Base-by-base conservation (phyloP, 139 green algal species). In the Diplosphaera chodatii region DNA sequence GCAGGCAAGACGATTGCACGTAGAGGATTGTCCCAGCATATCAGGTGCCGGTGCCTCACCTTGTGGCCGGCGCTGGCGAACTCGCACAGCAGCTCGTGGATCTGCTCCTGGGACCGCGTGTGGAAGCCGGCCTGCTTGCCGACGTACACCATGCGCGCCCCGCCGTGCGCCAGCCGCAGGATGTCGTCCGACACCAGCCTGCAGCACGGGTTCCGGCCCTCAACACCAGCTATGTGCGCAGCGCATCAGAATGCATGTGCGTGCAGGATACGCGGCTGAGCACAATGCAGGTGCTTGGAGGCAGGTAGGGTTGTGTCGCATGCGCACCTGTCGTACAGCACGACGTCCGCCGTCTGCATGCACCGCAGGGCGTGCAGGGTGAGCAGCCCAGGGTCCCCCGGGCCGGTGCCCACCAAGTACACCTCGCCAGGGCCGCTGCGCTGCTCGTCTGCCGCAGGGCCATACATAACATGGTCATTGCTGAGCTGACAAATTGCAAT, bases 91-190 rank as follows among this genome's bases (percentile, higher is more conserved):
- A 98, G 80, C 72, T 67, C 69, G 68, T 98, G 92, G 40, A 98
- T 98, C 77, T 99, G 92, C 10, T 90, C 86, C 72, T 94, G 95
- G 27, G 86, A 92, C 62, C 93, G 86, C 0, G 91, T 98, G 85
- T 99, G 96, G 73, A 93, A 97, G 73, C 93, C 89, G 6, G 71
- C 66, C 66, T 94, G 77, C 87, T 99, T 99, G 66, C 96, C 96
- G 40, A 99, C 96, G 67, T 98, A 99, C 59, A 99, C 83, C 90
- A 98, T 95, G 25, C 85, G 77, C 10, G 93, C 91, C 18, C 68
- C 74, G 1, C 76, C 75, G 63, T 86, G 73, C 10, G 96, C 81
- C 34, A 98, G 67, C 29, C 78, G 63, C 64, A 99, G 77, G 41
- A 99, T 97, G 66, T 97, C 93, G 28, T 90, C 74, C 1, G 88